These are phyloP conservation scores for Populus trichocarpa DNA, from an alignment of 441 rosid species.

Conservation along the genomic window DNA sequence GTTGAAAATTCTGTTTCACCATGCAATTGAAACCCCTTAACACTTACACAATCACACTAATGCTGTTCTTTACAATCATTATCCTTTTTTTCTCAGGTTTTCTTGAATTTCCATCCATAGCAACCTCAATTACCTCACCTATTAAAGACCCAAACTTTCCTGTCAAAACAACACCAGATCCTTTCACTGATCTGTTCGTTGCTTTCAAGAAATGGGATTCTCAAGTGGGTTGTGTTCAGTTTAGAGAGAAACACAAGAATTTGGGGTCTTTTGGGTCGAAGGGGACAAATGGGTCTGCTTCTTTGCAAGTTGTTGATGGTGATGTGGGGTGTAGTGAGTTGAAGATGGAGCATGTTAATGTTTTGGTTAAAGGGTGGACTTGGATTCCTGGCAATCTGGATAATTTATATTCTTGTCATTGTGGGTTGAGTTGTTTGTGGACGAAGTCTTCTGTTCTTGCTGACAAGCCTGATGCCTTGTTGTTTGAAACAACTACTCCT, in stretches of 20 bases:
- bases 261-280: background rate
- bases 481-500: conserved; percentile 26
- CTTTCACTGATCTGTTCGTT: conserved; percentile 50
- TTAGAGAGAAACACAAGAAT: conserved; percentile 38
- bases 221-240: conserved; percentile 71
- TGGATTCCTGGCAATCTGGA: conserved; percentile 97
- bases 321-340: conserved; percentile 46
- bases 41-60: conserved; percentile 42
- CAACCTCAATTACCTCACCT: conserved; percentile 33
- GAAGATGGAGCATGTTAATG: conserved; percentile 61
- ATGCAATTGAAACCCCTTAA: conserved; percentile 64
- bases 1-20: conserved; percentile 1
- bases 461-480: conserved; percentile 77
- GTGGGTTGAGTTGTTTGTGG: conserved; percentile 93
- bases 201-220: conserved; percentile 78
- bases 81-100: conserved; percentile 71
- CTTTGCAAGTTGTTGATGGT: conserved; percentile 48
- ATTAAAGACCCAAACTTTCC: conserved; percentile 10
- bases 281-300: conserved; percentile 42
- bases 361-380: conserved; percentile 93
- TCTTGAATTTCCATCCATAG: conserved; percentile 63
- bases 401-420: conserved; percentile 74
- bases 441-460: conserved; percentile 82
- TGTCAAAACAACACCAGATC: conserved; percentile 19
- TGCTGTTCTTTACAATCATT: conserved; percentile 58